Percentiles rank a stretch among this genome's conserved stretches.
phyloP scores from a whole-genome alignment of 106 monocot genomes.

The Acorus calamus region DNA sequence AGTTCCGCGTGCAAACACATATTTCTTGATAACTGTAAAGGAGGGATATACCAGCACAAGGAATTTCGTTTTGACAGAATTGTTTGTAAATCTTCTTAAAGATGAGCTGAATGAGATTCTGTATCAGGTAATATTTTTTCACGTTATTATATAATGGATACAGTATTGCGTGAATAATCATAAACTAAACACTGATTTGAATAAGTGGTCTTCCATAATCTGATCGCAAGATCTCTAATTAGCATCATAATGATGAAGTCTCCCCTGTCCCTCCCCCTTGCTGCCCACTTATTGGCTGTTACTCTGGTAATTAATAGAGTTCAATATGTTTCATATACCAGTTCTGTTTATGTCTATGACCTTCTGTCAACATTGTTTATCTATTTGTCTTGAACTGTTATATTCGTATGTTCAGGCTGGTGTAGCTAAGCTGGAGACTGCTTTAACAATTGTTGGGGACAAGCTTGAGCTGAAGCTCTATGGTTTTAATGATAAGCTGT shows the following conservation, averaged over 20 bases:
- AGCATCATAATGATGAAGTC: too few species aligned
- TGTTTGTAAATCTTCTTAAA: constrained; percentile 76
- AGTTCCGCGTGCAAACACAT: constrained; percentile 86
- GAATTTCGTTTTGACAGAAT: constrained; percentile 69
- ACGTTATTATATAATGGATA: background rate
- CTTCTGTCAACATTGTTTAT: background rate
- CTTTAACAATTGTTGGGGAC: constrained; percentile 54
- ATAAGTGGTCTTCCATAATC: too few species aligned
- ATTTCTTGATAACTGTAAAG: constrained; percentile 82
- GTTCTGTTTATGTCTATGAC: too few species aligned
- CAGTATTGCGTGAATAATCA: too few species aligned
- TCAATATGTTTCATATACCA: too few species aligned
- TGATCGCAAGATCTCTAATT: too few species aligned
- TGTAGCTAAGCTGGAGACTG: constrained; percentile 87
- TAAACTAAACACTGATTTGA: too few species aligned
- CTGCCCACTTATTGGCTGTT: too few species aligned
- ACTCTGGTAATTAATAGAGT: too few species aligned
- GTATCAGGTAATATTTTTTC: constrained; percentile 56
- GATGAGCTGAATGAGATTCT: constrained; percentile 89
- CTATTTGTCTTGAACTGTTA: background rate
- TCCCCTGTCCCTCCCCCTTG: too few species aligned
- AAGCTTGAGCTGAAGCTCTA: constrained; percentile 81
- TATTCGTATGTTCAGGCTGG: constrained; percentile 46
- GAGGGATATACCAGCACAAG: constrained; percentile 56
- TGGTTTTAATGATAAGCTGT: constrained; percentile 90